Base-by-base conservation (phyloP, 805 yeast genomes). In the Suhomyces kilbournensis region DNA sequence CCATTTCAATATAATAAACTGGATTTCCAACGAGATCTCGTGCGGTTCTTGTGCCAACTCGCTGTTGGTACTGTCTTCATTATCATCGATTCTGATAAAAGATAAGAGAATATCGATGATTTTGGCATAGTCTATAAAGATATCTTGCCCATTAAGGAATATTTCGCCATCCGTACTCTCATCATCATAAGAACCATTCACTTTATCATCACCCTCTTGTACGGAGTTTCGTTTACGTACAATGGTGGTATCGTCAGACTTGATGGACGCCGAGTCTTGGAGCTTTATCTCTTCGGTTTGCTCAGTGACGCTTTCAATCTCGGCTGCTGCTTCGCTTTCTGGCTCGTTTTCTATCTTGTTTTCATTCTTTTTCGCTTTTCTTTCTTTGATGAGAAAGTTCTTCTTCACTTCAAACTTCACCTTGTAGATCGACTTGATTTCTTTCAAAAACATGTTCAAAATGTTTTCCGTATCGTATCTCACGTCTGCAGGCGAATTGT, bases 401-500 rank as follows among this genome's bases (percentile, higher is more conserved):
- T 59, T 59, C 47, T 76, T 77, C 1, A 83, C 79, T 43, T 78
- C 72, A 45, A 75, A 69, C 63, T 84, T 86, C 35, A 93, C 82
- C 56, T 85, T 85, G 20, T 88, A 76, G n/a, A 92, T 81, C 40
- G 89, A 76, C 58, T 83, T 83, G 48, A 93, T 86, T 63, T 94
- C 98, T 58, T 84, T 87, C 30, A 94, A 72, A 53, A 94, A 81
- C 3, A 82, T 78, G 54, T 86, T 88, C 54, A 94, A 68, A 35
- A 92, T 81, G 44, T 86, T 84, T 53, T 86, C 89, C 0, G 98
- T 91, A 42, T 90, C 90, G 2, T 86, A 84, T 57, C 96, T 77
- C 3, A 94, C 96, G 67, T 93, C 98, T 50, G 85, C 83, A 55
- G 90, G 90, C 2, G 93, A 78, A 59, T 89, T 93, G 57, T 89